phyloP scores from a whole-genome alignment of 1,284 basidiomycete genomes.

The Ganoderma lingzhi region DNA sequence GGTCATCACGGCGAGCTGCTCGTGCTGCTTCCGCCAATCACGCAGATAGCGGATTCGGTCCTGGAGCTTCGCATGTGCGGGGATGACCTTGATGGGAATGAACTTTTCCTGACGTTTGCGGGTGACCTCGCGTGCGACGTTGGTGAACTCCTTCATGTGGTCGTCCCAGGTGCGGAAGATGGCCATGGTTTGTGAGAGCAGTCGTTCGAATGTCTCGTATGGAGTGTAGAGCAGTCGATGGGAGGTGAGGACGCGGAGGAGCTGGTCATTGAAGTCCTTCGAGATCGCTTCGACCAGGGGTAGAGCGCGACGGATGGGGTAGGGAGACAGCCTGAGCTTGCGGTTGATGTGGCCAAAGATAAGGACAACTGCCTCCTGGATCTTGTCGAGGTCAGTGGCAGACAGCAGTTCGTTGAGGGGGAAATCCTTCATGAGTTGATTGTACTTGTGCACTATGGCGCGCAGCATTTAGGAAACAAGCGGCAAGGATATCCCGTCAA shows the following conservation, averaged over 20 bases:
- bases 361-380: constrained; percentile 86
- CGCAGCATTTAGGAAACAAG: not conserved
- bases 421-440: constrained; percentile 98
- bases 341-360: constrained; percentile 97
- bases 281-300: constrained; percentile 99
- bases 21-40: constrained; percentile 96
- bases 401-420: constrained; percentile 96
- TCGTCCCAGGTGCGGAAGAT: constrained; percentile 98
- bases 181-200: constrained; percentile 78
- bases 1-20: constrained; percentile 97
- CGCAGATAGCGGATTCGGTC: constrained; percentile 89
- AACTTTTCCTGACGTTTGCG: constrained; percentile 93
- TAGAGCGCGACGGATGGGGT: constrained; percentile 94
- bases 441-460: constrained; percentile 90
- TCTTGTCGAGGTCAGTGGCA: constrained; percentile 95
- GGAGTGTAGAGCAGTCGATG: constrained; percentile 94
- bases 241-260: constrained; percentile 89
- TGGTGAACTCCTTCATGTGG: constrained; percentile 97
- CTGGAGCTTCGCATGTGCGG: constrained; percentile 92
- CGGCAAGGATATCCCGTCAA: not conserved
- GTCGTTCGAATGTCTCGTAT: constrained; percentile 92
- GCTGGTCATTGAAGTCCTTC: constrained; percentile 94
- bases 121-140: constrained; percentile 95
- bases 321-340: constrained; percentile 94
- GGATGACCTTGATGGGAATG: constrained; percentile 95